These are phyloP conservation scores for Aureobasidium sp. DNA, from an alignment of 2,329 filamentous ascomycete species.

Conservation along the genomic window DNA sequence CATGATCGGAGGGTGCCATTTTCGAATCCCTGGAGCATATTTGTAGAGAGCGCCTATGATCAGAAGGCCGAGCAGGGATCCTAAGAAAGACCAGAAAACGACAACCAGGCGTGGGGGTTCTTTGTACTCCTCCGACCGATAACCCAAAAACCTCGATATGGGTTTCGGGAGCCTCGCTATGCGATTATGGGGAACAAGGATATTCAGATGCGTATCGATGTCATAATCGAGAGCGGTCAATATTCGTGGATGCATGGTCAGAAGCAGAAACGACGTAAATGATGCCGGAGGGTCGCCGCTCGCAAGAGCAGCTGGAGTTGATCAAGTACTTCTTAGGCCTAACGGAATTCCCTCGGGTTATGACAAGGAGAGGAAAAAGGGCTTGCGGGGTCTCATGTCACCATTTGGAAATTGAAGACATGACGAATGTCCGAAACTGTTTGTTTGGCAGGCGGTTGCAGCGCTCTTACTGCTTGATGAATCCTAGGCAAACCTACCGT, in stretches of 20 bases:
- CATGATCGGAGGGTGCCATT: conserved; percentile 36
- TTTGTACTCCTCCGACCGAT: conserved; percentile 31
- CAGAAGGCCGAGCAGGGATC: conserved; percentile 38
- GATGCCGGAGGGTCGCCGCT: not conserved
- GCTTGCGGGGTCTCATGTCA: conserved; percentile 7
- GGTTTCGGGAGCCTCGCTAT: conserved; percentile 57
- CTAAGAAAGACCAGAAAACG: conserved; percentile 37
- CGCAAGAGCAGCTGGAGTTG: not conserved
- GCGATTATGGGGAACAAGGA: conserved; percentile 58
- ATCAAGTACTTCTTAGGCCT: conserved; percentile 1
- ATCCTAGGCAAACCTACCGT: not conserved
- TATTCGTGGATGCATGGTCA: conserved; percentile 11
- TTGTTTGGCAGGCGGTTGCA: not conserved
- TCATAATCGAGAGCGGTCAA: conserved; percentile 51
- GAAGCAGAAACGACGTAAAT: not conserved
- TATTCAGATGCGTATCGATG: conserved; percentile 71
- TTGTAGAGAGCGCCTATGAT: conserved; percentile 37
- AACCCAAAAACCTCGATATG: conserved; percentile 59
- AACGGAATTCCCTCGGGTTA: not conserved
- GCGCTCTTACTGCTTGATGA: not conserved
- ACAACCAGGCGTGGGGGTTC: conserved; percentile 38
- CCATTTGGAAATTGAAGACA: not conserved
- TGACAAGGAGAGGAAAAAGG: not conserved
- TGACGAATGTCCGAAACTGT: conserved; percentile 1
- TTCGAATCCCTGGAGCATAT: conserved; percentile 31